Evolutionary conservation across 129 eudicot genomes (phyloP).

Genomic region (Flaveria trinervia): DNA sequence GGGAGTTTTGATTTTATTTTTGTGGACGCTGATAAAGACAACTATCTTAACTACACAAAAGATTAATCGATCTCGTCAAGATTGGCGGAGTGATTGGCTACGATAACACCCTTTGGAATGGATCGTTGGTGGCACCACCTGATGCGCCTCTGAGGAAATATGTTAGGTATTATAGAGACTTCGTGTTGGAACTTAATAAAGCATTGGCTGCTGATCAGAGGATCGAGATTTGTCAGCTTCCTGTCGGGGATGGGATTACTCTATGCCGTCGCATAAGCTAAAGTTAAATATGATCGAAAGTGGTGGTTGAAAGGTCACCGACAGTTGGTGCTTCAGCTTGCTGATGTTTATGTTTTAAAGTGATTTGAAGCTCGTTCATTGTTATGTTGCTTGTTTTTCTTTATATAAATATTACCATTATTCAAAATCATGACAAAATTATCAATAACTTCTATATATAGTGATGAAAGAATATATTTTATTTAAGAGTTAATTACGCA

Average conservation of each 20-base stretch:
- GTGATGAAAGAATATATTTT: background rate
- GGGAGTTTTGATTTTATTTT: slow-evolving; percentile 36
- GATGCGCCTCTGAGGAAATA: slow-evolving; percentile 34
- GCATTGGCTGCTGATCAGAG: slow-evolving; percentile 29
- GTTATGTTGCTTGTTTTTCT: background rate
- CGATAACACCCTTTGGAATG: slow-evolving; percentile 38
- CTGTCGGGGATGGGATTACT: slow-evolving; percentile 36
- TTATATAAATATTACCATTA: background rate
- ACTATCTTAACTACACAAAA: slow-evolving; percentile 34
- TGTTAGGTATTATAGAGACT: slow-evolving; percentile 35
- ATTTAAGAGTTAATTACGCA: too few species aligned
- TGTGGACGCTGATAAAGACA: slow-evolving; percentile 39
- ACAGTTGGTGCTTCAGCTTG: background rate
- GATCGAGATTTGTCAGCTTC: slow-evolving; percentile 32
- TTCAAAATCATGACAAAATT: background rate
- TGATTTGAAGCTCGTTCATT: background rate
- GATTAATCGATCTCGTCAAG: slow-evolving; percentile 32
- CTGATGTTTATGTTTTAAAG: background rate
- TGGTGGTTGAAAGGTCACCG: background rate
- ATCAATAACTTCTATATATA: background rate
- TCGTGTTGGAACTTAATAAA: slow-evolving; percentile 34
- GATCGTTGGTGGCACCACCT: slow-evolving; percentile 33
- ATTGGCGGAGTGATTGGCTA: slow-evolving; percentile 36
- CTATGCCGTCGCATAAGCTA: slow-evolving; percentile 23
- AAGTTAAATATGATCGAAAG: background rate